These are phyloP conservation scores for Epithemia pelagica DNA, from an alignment of 108 stramenopile species.

Conservation along the genomic window DNA sequence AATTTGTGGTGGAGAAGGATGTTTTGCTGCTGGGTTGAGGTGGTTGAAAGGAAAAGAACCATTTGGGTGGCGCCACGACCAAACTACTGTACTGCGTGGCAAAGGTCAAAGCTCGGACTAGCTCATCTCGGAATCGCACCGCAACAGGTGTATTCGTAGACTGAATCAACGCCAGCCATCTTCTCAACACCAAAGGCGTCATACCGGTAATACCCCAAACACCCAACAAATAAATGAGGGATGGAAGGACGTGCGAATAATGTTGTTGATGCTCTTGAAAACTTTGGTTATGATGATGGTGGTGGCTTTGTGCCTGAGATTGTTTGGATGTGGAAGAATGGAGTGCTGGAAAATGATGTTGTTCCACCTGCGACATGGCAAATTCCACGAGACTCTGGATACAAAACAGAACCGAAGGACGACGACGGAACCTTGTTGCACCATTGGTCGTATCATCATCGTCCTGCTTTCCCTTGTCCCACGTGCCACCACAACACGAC, in stretches of 20 bases:
- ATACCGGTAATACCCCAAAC: not conserved
- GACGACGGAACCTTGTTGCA: not conserved
- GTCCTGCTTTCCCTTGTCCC: not conserved
- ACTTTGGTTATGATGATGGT: not conserved
- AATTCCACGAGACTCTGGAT: not conserved
- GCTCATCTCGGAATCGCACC: not conserved
- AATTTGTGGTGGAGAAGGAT: not conserved
- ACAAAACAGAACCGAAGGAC: not conserved
- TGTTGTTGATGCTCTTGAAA: not conserved
- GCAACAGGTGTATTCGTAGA: not conserved
- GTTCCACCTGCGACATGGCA: not conserved
- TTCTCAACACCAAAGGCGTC: not conserved
- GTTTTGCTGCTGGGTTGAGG: not conserved
- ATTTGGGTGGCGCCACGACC: not conserved
- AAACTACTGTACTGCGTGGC: not conserved
- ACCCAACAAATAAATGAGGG: not conserved
- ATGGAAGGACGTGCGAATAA: not conserved
- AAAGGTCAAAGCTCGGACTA: not conserved
- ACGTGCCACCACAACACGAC: not conserved
- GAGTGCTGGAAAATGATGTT: not conserved
- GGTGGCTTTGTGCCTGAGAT: not conserved
- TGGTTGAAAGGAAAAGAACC: not conserved
- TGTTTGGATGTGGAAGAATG: no score
- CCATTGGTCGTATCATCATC: no score
- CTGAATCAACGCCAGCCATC: not conserved